A percentile compares a stretch with the other conserved stretches of the same genome.
Conservation (phyloP, 164 flowering plant species). For the Buxus sempervirens region DNA sequence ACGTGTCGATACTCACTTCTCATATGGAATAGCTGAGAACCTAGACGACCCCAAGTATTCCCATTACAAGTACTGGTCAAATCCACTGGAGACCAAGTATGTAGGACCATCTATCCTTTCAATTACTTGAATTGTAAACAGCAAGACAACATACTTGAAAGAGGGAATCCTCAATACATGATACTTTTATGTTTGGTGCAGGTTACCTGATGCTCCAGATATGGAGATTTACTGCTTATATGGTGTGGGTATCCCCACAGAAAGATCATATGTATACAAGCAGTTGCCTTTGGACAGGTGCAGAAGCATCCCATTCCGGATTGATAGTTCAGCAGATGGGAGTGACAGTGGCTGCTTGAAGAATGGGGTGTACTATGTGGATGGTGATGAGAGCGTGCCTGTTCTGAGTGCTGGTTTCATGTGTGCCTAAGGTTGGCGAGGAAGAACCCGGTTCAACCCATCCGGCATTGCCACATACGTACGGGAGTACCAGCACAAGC, state of each 20-base stretch:
- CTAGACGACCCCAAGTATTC: conserved; percentile 64
- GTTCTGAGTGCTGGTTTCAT: conserved; percentile 74
- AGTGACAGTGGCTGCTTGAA: conserved; percentile 38
- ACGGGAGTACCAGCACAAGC: conserved; percentile 63
- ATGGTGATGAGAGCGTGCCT: conserved; percentile 72
- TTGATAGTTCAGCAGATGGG: conserved; percentile 53
- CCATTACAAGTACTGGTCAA: conserved; percentile 81
- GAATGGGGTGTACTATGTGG: conserved; percentile 57
- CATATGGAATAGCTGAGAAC: conserved; percentile 77
- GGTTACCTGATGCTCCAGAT: conserved; percentile 76
- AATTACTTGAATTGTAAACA: background rate
- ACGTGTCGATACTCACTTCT: conserved; percentile 65
- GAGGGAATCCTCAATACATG: background rate
- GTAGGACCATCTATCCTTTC: conserved; percentile 3
- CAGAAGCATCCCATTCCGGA: conserved; percentile 65
- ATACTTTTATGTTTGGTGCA: conserved; percentile 10
- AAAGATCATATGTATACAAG: conserved; percentile 75
- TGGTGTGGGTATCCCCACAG: conserved; percentile 76
- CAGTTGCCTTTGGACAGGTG: conserved; percentile 41
- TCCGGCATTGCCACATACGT: conserved; percentile 52
- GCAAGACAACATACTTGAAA: background rate
- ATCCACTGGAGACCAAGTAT: conserved; percentile 79
- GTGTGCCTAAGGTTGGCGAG: conserved; percentile 84
- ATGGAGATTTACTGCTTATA: conserved; percentile 71
- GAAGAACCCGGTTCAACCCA: conserved; percentile 67